Percentiles rank a stretch among this genome's conserved stretches.
Conservation (phyloP, 371 early-diverging fungal genomes). For the Basidiobolus meristosporus region DNA sequence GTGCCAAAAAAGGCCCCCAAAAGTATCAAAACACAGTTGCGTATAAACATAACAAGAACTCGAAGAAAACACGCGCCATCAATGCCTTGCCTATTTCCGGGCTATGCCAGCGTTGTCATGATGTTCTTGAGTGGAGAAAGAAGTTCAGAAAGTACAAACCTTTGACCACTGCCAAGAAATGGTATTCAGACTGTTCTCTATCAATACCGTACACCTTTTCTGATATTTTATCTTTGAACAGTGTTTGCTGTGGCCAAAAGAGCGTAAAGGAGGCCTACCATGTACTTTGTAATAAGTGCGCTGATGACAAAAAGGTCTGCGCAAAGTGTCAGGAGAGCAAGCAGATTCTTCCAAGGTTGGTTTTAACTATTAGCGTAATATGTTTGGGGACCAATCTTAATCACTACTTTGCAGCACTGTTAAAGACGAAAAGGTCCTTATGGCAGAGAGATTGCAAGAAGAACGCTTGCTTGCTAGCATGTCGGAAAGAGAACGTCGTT, state of each 20-base stretch:
- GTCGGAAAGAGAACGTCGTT: slow-evolving; percentile 74
- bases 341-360: slow-evolving; percentile 40
- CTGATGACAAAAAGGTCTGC: slow-evolving; percentile 57
- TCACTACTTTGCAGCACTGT: slow-evolving; percentile 20
- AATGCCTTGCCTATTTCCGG: slow-evolving; percentile 66
- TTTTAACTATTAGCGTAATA: slow-evolving; percentile 1
- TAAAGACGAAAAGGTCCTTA: slow-evolving; percentile 27
- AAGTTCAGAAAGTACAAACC: slow-evolving; percentile 94
- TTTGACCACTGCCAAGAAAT: slow-evolving; percentile 73
- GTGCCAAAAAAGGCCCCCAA: slow-evolving; percentile 48
- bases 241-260: slow-evolving; percentile 60
- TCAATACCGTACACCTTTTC: slow-evolving; percentile 1
- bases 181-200: slow-evolving; percentile 22
- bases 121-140: slow-evolving; percentile 80
- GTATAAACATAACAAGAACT: slow-evolving; percentile 71
- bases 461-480: slow-evolving; percentile 46
- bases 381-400: neutral
- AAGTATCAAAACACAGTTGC: slow-evolving; percentile 79
- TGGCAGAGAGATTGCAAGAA: slow-evolving; percentile 48
- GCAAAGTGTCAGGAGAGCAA: slow-evolving; percentile 75
- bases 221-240: slow-evolving; percentile 5
- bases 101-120: slow-evolving; percentile 76
- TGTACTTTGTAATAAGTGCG: slow-evolving; percentile 78
- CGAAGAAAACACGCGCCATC: slow-evolving; percentile 57
- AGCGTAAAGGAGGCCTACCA: slow-evolving; percentile 88